A percentile compares a stretch with the other conserved stretches of the same genome.
phyloP scores from a whole-genome alignment of 2,329 filamentous ascomycete species.

The Colletotrichum ledebouriae region DNA sequence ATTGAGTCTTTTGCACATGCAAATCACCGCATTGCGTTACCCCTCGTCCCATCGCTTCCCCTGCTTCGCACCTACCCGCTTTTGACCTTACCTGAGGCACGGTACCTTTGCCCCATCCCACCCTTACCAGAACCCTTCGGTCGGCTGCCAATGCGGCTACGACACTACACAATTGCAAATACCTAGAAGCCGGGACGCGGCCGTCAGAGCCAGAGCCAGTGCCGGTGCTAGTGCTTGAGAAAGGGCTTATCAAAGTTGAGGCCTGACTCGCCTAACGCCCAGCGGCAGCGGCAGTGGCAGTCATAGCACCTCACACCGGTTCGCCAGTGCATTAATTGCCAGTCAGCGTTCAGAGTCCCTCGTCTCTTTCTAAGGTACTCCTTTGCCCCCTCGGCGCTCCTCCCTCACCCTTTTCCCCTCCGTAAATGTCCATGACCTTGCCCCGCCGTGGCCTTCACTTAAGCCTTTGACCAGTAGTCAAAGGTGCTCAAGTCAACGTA shows the following conservation, averaged over 20 bases:
- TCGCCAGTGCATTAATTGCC: background rate
- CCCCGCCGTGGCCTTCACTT: constrained; percentile 36
- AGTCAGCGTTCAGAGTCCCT: constrained; percentile 12
- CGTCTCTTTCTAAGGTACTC: background rate
- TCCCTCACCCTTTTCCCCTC: background rate
- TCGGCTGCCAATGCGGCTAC: constrained; percentile 34
- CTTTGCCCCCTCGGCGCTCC: constrained; percentile 8
- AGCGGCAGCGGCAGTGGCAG: constrained; percentile 11
- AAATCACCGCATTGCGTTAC: constrained; percentile 32
- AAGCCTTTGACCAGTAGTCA: constrained; percentile 36
- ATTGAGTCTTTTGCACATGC: constrained; percentile 39
- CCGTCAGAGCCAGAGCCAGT: constrained; percentile 30
- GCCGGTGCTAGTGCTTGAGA: constrained; percentile 23
- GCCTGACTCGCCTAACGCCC: constrained; percentile 42
- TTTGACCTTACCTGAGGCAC: constrained; percentile 4
- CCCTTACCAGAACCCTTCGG: constrained; percentile 28
- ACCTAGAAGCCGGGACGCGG: constrained; percentile 15
- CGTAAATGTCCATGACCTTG: constrained; percentile 12
- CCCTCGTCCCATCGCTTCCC: constrained; percentile 34
- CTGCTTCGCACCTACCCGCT: constrained; percentile 11
- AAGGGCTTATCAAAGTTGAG: constrained; percentile 38
- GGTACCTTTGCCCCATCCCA: constrained; percentile 17
- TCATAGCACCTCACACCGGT: constrained; percentile 3
- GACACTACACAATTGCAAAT: constrained; percentile 22
- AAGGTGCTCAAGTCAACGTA: constrained; percentile 20